Conservation (phyloP, 164 flowering plant species). For the Litsea cubeba region DNA sequence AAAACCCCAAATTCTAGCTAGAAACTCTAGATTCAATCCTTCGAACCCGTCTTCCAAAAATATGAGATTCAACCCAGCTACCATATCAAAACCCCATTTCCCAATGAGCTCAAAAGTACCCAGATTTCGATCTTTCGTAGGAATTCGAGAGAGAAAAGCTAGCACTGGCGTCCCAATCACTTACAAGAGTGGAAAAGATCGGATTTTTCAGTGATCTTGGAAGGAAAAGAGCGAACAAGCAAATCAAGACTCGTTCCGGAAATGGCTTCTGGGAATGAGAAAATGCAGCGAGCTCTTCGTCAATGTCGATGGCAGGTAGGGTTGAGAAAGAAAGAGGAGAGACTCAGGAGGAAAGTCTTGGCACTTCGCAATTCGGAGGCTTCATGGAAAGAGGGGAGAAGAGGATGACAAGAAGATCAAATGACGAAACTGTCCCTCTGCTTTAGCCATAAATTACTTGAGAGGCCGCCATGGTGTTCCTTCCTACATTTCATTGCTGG, state of each 20-base stretch:
- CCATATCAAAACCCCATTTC: not conserved
- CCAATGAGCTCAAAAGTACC: not conserved
- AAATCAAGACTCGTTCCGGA: not conserved
- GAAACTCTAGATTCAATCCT: not conserved
- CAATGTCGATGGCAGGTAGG: not conserved
- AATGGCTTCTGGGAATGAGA: conserved; percentile 16
- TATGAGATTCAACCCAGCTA: not conserved
- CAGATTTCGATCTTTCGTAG: not conserved
- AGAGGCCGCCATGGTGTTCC: too few species aligned
- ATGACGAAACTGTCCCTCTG: too few species aligned
- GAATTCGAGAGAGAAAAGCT: not conserved
- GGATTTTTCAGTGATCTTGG: not conserved
- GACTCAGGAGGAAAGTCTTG: not conserved
- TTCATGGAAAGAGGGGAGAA: too few species aligned
- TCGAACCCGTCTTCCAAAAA: not conserved
- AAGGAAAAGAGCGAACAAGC: too few species aligned
- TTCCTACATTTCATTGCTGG: too few species aligned
- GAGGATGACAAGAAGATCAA: too few species aligned
- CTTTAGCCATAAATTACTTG: too few species aligned
- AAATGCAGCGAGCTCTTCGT: conserved; percentile 15
- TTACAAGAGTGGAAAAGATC: not conserved
- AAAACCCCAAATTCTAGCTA: not conserved
- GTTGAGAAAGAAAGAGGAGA: too few species aligned
- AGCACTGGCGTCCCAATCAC: not conserved
- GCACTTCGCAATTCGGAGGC: too few species aligned